Base-by-base conservation (phyloP, 305 asterid species). In the Caryopteris hybrid region DNA sequence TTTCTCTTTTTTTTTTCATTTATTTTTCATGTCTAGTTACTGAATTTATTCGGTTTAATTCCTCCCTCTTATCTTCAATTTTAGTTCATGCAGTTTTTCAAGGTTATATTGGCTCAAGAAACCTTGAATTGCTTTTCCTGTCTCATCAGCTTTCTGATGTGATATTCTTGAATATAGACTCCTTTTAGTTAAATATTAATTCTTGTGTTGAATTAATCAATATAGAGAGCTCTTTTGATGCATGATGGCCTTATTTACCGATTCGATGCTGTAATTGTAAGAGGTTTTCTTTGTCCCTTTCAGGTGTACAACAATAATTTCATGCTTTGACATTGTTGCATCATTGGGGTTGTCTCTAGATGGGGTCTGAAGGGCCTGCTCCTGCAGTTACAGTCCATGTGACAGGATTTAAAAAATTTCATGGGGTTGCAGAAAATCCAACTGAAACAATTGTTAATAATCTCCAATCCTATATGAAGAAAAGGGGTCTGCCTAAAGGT, bases 351-450 rank as follows among this genome's bases (percentile, higher is more conserved):
- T 72, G 83, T 76, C 74, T 65, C 60, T 79, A 78, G 74, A 93
- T 93, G 99, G 99, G 97, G 61, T 93, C 96, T 67, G 99, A 93
- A 81, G 95, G 95, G 81, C 96, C 95, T 57, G 34, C 72, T 58
- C 87, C 95, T 46, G 81, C 88, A 41, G 94, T 93, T 71, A 87
- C 92, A 62, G 75, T 93, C 83, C 94, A 93, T 41, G 86, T 93
- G 68, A 93, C 97, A 6, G 99, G 99, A 58, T 93, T 93, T 66
- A 88, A 87, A 72, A 93, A 88, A 76, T 93, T 93, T 72, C 89
- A 88, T 67, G 97, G 99, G 66, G 97, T 93, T 76, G 89, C 99
- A 1, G 95, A 93, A 36, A 93, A 93, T 83, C 99, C 99, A 25
- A 93, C 97, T 0, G 99, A 93, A 85, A 80, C 84, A 31, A 88